Conservation (phyloP, 345 rosid species). For the Hevea brasiliensis region DNA sequence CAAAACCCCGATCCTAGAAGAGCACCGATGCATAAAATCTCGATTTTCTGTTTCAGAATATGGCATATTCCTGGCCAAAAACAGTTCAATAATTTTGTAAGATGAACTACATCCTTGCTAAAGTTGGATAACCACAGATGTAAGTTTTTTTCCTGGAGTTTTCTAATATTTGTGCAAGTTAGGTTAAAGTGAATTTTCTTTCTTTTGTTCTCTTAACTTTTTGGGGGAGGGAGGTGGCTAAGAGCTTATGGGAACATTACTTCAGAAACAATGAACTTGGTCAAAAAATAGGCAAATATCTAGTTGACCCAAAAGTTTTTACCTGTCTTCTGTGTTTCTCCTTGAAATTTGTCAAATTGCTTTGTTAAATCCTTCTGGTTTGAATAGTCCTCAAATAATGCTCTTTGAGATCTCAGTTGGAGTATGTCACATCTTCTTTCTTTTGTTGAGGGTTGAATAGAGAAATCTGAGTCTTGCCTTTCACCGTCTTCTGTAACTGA, state of each 20-base stretch:
- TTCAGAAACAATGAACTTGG: slow-evolving; percentile 11
- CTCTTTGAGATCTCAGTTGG: slow-evolving; percentile 36
- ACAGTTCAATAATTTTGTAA: slow-evolving; percentile 19
- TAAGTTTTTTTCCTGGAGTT: neutral
- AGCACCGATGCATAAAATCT: slow-evolving; percentile 37
- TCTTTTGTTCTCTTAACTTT: neutral
- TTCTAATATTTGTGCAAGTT: slow-evolving; percentile 11
- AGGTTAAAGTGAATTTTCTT: slow-evolving; percentile 5
- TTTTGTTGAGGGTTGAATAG: slow-evolving; percentile 13
- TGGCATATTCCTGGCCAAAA: slow-evolving; percentile 40
- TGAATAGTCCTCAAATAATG: slow-evolving; percentile 27
- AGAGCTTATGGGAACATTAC: neutral
- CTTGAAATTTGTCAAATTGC: slow-evolving; percentile 25
- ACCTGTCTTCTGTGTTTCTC: slow-evolving; percentile 39
- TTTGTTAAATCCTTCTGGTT: slow-evolving; percentile 20
- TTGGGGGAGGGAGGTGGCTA: neutral
- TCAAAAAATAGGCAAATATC: slow-evolving; percentile 5
- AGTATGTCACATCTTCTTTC: slow-evolving; percentile 9
- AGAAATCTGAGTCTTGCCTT: slow-evolving; percentile 20
- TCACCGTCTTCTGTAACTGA: slow-evolving; percentile 16
- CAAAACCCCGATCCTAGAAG: slow-evolving; percentile 62
- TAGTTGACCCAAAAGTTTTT: slow-evolving; percentile 17
- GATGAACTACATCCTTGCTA: neutral
- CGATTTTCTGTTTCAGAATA: slow-evolving; percentile 36
- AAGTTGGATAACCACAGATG: neutral